Conservation (phyloP, 1,284 basidiomycete genomes). For the Pascua sp. region DNA sequence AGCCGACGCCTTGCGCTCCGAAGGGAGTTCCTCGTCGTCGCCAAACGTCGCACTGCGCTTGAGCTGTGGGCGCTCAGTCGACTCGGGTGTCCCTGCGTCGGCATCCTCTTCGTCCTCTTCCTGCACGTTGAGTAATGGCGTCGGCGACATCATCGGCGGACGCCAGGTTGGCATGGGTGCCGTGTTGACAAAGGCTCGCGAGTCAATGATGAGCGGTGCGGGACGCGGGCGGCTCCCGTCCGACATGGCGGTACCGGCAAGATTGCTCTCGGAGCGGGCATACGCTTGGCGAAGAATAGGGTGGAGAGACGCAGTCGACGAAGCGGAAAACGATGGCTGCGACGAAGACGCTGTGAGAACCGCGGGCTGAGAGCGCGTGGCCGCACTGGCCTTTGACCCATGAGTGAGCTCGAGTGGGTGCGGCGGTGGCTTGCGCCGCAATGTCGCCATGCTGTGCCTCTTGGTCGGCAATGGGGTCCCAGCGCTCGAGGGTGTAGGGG, state of each 20-base stretch:
- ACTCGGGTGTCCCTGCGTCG: conserved; percentile 1
- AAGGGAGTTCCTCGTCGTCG: conserved; percentile 13
- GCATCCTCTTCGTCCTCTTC: conserved; percentile 21
- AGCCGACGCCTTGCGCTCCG: conserved; percentile 1
- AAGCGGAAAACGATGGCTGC: conserved; percentile 11
- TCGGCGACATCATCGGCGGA: conserved; percentile 14
- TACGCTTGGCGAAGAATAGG: conserved; percentile 18
- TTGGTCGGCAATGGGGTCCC: background rate
- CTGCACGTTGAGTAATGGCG: conserved; percentile 13
- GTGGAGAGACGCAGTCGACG: conserved; percentile 5
- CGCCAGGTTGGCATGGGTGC: conserved; percentile 13
- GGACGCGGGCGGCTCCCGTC: conserved; percentile 7
- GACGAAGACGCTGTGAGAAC: conserved; percentile 8
- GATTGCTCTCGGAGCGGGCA: conserved; percentile 16
- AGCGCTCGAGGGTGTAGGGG: too few species aligned
- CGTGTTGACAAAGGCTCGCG: conserved; percentile 1
- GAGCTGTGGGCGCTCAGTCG: conserved; percentile 2
- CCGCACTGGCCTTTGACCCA: background rate
- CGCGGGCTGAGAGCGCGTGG: conserved; percentile 13
- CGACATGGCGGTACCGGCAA: conserved; percentile 5
- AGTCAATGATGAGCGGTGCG: conserved; percentile 11
- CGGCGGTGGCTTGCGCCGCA: conserved; percentile 7
- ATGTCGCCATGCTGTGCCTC: conserved; percentile 8
- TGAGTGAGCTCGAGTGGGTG: conserved; percentile 19
- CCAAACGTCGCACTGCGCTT: conserved; percentile 20